These are phyloP conservation scores for Tripterygium wilfordii DNA, from an alignment of 177 flowering plant genomes.

Conservation along the genomic window DNA sequence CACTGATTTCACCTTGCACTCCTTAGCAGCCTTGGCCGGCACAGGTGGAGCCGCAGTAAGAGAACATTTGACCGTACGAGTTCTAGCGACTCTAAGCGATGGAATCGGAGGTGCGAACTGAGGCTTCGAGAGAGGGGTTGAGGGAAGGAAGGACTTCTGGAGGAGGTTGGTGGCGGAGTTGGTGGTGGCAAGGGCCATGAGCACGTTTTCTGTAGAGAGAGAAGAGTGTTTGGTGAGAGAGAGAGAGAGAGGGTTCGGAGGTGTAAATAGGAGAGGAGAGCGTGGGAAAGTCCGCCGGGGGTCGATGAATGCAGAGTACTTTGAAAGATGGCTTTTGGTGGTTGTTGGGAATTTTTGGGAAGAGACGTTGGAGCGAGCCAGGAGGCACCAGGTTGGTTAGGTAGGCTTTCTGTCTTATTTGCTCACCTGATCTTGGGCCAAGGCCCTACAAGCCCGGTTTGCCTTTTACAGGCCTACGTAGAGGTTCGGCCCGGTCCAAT, in stretches of 20 bases:
- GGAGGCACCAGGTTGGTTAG: too few species aligned
- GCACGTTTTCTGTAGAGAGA: neutral
- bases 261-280: neutral
- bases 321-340: too few species aligned
- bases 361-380: too few species aligned
- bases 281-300: neutral
- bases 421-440: too few species aligned
- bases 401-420: too few species aligned
- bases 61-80: slow-evolving; percentile 30
- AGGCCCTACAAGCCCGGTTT: too few species aligned
- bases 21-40: slow-evolving; percentile 19
- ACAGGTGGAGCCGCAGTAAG: slow-evolving; percentile 31
- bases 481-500: too few species aligned
- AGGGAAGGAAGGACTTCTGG: neutral
- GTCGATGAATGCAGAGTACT: too few species aligned
- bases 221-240: neutral
- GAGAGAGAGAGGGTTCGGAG: neutral
- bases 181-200: slow-evolving; percentile 2
- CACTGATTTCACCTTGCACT: slow-evolving; percentile 42
- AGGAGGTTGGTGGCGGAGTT: neutral
- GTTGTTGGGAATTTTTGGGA: too few species aligned
- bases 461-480: too few species aligned
- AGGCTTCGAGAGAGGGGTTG: neutral
- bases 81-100: too few species aligned
- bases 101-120: neutral